A percentile compares a stretch with the other conserved stretches of the same genome.
These are phyloP conservation scores for Mayamaea pseudoterrestris DNA, from an alignment of 108 stramenopile species.

Conservation along the genomic window DNA sequence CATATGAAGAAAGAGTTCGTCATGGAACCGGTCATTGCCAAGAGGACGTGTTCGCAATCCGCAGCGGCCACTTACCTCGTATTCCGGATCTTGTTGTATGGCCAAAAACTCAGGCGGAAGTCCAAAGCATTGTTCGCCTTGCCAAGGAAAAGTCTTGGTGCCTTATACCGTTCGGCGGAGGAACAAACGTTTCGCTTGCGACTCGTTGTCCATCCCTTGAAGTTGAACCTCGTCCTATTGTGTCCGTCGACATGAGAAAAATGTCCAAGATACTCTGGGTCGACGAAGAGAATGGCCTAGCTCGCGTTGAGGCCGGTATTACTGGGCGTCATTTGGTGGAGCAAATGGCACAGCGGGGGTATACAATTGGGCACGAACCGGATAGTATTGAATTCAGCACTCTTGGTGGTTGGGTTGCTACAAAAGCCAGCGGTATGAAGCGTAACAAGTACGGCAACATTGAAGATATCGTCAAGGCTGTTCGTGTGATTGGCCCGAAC, in stretches of 20 bases:
- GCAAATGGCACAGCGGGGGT: constrained; percentile 56
- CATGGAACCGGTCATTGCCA: constrained; percentile 83
- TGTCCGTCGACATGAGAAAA: constrained; percentile 82
- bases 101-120: constrained; percentile 41
- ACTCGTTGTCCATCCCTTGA: constrained; percentile 54
- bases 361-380: constrained; percentile 92
- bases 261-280: constrained; percentile 72
- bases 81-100: constrained; percentile 78
- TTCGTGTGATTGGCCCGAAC: constrained; percentile 54
- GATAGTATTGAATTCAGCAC: constrained; percentile 94
- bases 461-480: constrained; percentile 86
- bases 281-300: constrained; percentile 76
- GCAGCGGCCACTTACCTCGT: constrained; percentile 37
- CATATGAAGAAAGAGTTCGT: constrained; percentile 33
- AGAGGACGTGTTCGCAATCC: constrained; percentile 63
- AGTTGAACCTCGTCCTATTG: constrained; percentile 68
- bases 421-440: constrained; percentile 95
- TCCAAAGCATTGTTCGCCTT: constrained; percentile 35
- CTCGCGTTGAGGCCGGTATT: constrained; percentile 82
- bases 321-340: constrained; percentile 61
- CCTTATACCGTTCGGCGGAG: constrained; percentile 91
- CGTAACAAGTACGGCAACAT: constrained; percentile 92
- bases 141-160: constrained; percentile 55
- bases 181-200: constrained; percentile 84
- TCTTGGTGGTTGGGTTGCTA: constrained; percentile 94